These are phyloP conservation scores for Eucalyptus melliodora DNA, from an alignment of 345 rosid species.

Conservation along the genomic window DNA sequence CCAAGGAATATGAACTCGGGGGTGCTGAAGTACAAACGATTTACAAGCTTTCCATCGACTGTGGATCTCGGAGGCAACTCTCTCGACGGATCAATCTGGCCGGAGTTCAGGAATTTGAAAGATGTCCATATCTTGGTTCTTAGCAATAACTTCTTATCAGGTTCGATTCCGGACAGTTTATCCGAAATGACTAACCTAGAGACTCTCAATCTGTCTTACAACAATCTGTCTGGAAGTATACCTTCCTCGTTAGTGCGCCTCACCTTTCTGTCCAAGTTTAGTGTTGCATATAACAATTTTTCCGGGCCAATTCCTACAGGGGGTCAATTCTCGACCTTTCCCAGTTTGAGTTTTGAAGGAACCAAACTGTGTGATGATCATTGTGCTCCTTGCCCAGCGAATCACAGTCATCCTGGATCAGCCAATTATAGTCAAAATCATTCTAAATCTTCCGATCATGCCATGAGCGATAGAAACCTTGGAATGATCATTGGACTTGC, in stretches of 20 bases:
- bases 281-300: neutral
- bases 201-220: neutral
- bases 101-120: neutral
- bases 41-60: neutral
- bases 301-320: neutral
- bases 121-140: neutral
- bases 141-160: neutral
- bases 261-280: neutral
- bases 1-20: neutral
- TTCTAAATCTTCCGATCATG: neutral
- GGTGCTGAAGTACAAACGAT: neutral
- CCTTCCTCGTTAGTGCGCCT: neutral
- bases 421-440: neutral
- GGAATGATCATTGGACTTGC: neutral
- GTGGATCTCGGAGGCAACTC: neutral
- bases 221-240: neutral
- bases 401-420: neutral
- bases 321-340: neutral
- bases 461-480: neutral
- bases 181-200: neutral
- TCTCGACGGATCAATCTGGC: neutral
- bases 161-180: neutral
- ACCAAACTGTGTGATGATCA: conserved; percentile 51
- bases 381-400: conserved; percentile 16
- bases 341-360: neutral